Evolutionary conservation across 345 rosid species (phyloP).

Genomic region (Erysimum cheiranthoides): DNA sequence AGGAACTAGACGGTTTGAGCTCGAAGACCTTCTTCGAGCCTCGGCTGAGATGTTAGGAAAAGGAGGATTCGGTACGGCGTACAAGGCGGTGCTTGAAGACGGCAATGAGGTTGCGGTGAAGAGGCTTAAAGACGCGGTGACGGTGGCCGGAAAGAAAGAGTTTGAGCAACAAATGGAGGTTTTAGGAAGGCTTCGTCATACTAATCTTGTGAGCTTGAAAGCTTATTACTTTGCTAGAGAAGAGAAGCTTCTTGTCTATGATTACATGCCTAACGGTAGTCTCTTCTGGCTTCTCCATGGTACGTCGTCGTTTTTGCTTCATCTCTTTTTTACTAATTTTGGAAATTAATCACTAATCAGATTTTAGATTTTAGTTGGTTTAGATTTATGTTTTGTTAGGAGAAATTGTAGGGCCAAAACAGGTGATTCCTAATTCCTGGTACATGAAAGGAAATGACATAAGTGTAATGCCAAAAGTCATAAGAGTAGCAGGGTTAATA

Average conservation of each 20-base stretch:
- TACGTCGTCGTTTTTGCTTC: conserved; percentile 49
- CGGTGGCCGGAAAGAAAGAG: conserved; percentile 66
- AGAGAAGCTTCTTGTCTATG: conserved; percentile 86
- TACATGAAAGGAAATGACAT: conserved; percentile 15
- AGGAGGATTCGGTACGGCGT: conserved; percentile 92
- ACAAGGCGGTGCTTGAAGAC: conserved; percentile 88
- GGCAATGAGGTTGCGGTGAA: conserved; percentile 90
- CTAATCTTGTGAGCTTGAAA: conserved; percentile 69
- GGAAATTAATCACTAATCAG: not conserved
- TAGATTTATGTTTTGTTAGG: conserved; percentile 34
- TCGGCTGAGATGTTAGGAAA: conserved; percentile 98
- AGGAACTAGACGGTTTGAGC: conserved; percentile 75
- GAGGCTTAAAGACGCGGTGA: conserved; percentile 73
- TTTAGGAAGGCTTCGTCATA: conserved; percentile 72
- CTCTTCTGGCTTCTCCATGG: conserved; percentile 97
- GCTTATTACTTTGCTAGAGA: conserved; percentile 92
- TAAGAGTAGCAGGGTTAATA: conserved; percentile 6
- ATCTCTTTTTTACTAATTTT: not conserved
- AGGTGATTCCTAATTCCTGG: conserved; percentile 31
- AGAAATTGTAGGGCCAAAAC: conserved; percentile 25
- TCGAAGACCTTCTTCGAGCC: conserved; percentile 86
- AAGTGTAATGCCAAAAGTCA: conserved; percentile 33
- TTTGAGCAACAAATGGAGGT: conserved; percentile 92
- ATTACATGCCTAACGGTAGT: conserved; percentile 87
- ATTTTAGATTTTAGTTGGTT: conserved; percentile 1